Evolutionary conservation across 257 asterid species (phyloP), one percentile per base, ranked within the genome.

Genomic region (Sherardia arvensis): DNA sequence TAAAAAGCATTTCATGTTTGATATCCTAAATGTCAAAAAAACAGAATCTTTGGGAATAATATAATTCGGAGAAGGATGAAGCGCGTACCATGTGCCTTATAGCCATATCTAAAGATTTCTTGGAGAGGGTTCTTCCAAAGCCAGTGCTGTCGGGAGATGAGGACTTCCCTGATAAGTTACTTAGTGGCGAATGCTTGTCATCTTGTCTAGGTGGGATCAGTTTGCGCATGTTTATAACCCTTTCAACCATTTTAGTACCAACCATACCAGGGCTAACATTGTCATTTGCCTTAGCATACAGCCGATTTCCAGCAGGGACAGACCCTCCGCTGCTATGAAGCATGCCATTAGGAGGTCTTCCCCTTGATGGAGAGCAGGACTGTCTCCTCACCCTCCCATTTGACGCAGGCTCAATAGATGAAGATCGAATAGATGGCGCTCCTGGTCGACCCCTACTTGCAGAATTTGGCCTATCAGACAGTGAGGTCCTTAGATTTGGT

Each of bases 71-170:
- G 34, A 33, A 59, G 54, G 68, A 62, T 59, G 14, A 34, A 73
- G 66, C 29, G 68, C 81, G 74, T 85, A 93, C 99, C 99, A 93
- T 93, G 66, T 93, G 97, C 66, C 99, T 77, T 55, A 93, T 93
- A 59, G 99, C 99, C 99, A 93, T 93, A 75, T 93, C 99, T 69
- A 93, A 75, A 33, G 99, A 93, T 76, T 90, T 93, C 87, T 90
- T 90, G 10, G 99, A 93, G 21, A 93, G 90, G 29, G 88, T 85
- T 80, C 99, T 85, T 63, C 99, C 97, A 67, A 93, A 90, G 20
- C 97, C 99, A 21, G 85, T 69, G 79, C 95, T 85, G 70, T 90
- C 99, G 17, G 97, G 97, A 18, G 97, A 89, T 9, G 90, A 80
- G 60, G 95, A 83, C 77, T 91, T 91, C 22, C 86, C 96, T 33